These are phyloP conservation scores for Pyrenophora tritici-repentis DNA, from an alignment of 2,329 filamentous ascomycete species.

Conservation along the genomic window DNA sequence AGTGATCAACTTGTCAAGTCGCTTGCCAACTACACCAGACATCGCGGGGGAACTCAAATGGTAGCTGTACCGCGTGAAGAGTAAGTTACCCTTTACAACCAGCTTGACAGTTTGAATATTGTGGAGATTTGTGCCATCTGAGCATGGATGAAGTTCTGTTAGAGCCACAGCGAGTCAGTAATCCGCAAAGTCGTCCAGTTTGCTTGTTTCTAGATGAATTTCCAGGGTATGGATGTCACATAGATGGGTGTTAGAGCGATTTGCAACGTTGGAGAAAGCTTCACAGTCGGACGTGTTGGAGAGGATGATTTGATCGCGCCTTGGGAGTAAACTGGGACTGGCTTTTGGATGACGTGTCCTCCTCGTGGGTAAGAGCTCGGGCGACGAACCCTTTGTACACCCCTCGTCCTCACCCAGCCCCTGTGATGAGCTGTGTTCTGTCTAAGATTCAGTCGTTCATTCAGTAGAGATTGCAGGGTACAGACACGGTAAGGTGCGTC, in stretches of 20 bases:
- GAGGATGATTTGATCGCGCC: neutral
- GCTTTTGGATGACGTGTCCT: too few relatives aligned
- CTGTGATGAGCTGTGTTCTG: too few relatives aligned
- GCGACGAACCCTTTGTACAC: too few relatives aligned
- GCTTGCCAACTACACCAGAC: neutral
- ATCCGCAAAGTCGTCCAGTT: neutral
- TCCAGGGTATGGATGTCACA: neutral
- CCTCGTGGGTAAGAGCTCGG: too few relatives aligned
- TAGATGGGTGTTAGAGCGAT: neutral
- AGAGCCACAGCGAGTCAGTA: neutral
- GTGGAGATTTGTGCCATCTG: neutral
- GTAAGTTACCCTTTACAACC: neutral
- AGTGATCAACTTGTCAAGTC: too few relatives aligned
- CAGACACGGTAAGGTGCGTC: too few relatives aligned
- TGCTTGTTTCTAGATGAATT: neutral
- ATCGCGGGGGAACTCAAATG: neutral
- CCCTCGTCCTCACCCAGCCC: too few relatives aligned
- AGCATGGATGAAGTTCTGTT: neutral
- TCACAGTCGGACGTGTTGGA: neutral
- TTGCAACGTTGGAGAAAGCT: neutral
- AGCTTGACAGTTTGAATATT: neutral
- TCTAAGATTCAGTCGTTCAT: too few relatives aligned
- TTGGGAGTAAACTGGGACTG: too few relatives aligned
- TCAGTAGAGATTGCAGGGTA: too few relatives aligned
- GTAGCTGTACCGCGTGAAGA: conserved; percentile 1